These are phyloP conservation scores for Graphiopsis chlorocephala DNA, from an alignment of 2,329 filamentous ascomycete genomes.

Conservation along the genomic window DNA sequence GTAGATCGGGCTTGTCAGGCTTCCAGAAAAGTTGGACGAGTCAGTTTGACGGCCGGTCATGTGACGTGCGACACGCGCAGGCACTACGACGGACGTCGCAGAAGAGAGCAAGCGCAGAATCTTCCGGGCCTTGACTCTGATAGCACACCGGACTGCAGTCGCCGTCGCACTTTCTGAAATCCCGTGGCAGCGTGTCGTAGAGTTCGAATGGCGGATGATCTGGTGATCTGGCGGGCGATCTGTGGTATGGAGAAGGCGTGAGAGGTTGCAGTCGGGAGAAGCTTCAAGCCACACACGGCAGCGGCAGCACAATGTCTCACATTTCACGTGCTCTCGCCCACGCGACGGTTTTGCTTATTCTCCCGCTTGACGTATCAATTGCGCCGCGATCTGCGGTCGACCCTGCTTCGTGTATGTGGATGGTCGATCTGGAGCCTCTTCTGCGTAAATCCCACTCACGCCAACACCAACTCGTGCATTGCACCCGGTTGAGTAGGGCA, in stretches of 20 bases:
- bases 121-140: neutral
- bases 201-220: slow-evolving; percentile 12
- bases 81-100: neutral
- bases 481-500: neutral
- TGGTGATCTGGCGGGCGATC: slow-evolving; percentile 12
- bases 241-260: neutral
- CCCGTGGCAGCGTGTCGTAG: neutral
- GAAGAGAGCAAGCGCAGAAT: neutral
- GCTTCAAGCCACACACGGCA: slow-evolving; percentile 4
- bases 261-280: slow-evolving; percentile 8
- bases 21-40: slow-evolving; percentile 9
- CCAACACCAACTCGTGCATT: neutral
- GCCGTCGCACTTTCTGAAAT: neutral
- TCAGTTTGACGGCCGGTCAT: neutral
- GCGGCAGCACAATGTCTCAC: slow-evolving; percentile 8
- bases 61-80: neutral
- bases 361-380: neutral
- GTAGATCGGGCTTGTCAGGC: slow-evolving; percentile 8
- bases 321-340: slow-evolving; percentile 7
- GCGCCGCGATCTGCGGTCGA: neutral
- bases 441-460: neutral
- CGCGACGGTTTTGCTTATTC: neutral
- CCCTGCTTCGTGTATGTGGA: neutral
- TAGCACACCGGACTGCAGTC: neutral
- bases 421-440: neutral